phyloP scores from a whole-genome alignment of 106 monocot genomes.

The Allium sativum region DNA sequence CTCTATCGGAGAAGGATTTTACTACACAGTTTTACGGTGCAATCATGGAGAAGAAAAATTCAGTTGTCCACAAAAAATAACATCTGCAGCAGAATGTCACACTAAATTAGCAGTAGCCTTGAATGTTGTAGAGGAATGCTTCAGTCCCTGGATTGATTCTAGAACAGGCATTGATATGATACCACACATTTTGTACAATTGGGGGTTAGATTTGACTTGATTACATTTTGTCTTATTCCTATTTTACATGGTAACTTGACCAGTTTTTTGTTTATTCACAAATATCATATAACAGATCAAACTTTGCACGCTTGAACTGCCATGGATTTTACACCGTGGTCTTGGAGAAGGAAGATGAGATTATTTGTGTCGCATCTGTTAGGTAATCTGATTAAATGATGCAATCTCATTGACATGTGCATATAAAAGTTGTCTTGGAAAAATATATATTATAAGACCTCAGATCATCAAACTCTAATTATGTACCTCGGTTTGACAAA shows the following conservation, averaged over 20 bases:
- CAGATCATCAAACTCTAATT: too few species aligned
- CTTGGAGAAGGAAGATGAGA: constrained; percentile 57
- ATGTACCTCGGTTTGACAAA: too few species aligned
- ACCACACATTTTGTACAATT: constrained; percentile 71
- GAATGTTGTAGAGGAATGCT: constrained; percentile 73
- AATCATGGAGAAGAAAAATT: constrained; percentile 41
- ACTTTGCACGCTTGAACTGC: constrained; percentile 34
- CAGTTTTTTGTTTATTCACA: too few species aligned
- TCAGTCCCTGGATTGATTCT: constrained; percentile 62
- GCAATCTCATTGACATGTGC: background rate
- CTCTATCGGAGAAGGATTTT: constrained; percentile 40
- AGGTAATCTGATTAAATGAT: constrained; percentile 28
- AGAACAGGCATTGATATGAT: constrained; percentile 69
- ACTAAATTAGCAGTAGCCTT: constrained; percentile 75
- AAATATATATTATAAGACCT: too few species aligned
- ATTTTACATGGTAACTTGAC: too few species aligned
- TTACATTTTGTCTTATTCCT: too few species aligned
- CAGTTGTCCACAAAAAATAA: constrained; percentile 37
- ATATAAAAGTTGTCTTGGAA: too few species aligned
- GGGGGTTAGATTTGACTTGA: constrained; percentile 43
- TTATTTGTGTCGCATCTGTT: constrained; percentile 65
- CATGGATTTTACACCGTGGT: constrained; percentile 60
- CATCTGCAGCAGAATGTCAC: constrained; percentile 61
- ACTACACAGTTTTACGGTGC: constrained; percentile 55
- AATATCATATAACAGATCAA: constrained; percentile 32